phyloP scores from a whole-genome alignment of 2,329 filamentous ascomycete genomes.

The Dactylellina parvicollis region DNA sequence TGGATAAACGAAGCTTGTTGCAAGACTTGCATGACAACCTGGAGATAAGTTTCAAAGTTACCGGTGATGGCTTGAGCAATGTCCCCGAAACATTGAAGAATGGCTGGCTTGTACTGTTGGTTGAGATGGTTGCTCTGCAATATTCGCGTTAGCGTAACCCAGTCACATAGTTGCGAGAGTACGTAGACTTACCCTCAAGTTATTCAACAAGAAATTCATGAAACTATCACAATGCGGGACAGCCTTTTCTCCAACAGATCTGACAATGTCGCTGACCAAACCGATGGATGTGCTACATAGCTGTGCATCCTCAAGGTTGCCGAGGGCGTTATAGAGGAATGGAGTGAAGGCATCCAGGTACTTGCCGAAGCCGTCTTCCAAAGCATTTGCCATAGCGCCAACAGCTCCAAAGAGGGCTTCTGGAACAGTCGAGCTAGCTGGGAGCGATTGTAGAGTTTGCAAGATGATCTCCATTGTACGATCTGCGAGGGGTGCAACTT shows the following conservation, averaged over 20 bases:
- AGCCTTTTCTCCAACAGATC: constrained; percentile 86
- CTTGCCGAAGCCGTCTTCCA: constrained; percentile 92
- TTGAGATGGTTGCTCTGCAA: constrained; percentile 79
- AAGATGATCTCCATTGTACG: constrained; percentile 91
- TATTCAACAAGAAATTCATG: constrained; percentile 97
- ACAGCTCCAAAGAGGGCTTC: constrained; percentile 93
- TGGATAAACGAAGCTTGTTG: constrained; percentile 90
- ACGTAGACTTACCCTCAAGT: constrained; percentile 74
- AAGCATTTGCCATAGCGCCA: constrained; percentile 86
- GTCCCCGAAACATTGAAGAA: constrained; percentile 96
- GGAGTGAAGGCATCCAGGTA: constrained; percentile 97
- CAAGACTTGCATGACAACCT: constrained; percentile 90
- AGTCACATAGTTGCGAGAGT: not conserved
- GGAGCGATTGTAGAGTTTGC: constrained; percentile 78
- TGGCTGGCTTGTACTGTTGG: constrained; percentile 98
- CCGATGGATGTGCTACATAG: constrained; percentile 98
- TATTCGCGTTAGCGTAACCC: constrained; percentile 59
- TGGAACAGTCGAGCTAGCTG: constrained; percentile 89
- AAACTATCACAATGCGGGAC: constrained; percentile 96
- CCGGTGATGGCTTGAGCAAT: constrained; percentile 93
- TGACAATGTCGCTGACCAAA: constrained; percentile 93
- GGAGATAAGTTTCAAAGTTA: constrained; percentile 90
- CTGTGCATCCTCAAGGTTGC: constrained; percentile 93
- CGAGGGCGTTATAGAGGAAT: constrained; percentile 91
- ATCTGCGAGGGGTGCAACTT: constrained; percentile 88